Evolutionary conservation across 148 eudicot species (phyloP).

Genomic region (Heliosperma pusillum): DNA sequence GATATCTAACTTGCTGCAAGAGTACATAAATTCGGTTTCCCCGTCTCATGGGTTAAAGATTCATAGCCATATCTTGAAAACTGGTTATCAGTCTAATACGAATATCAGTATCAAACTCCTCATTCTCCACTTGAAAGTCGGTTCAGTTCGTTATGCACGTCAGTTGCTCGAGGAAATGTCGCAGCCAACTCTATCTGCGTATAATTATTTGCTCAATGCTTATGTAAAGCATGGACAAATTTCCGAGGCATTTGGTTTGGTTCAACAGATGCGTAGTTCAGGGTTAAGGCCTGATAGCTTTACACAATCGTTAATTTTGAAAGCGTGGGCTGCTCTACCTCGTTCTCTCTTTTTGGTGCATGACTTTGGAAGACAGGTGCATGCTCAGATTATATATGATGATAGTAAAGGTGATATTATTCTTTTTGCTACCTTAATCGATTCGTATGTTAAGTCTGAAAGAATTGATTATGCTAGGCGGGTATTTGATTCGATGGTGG

Average conservation of each 20-base stretch:
- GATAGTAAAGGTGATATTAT: constrained; percentile 47
- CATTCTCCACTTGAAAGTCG: constrained; percentile 50
- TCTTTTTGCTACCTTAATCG: constrained; percentile 60
- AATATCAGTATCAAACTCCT: constrained; percentile 72
- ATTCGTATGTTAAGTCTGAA: constrained; percentile 72
- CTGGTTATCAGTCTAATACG: constrained; percentile 52
- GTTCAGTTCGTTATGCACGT: constrained; percentile 53
- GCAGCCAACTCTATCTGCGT: constrained; percentile 66
- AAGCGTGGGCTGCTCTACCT: constrained; percentile 46
- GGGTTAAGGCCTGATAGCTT: constrained; percentile 64
- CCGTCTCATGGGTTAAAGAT: constrained; percentile 76
- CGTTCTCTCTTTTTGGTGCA: constrained; percentile 13
- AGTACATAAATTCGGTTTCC: constrained; percentile 60
- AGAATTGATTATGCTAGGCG: constrained; percentile 61
- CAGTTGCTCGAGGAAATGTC: constrained; percentile 70
- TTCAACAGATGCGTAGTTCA: constrained; percentile 36
- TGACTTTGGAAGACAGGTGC: constrained; percentile 62
- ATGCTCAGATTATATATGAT: constrained; percentile 55
- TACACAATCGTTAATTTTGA: constrained; percentile 71
- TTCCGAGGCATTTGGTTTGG: constrained; percentile 45
- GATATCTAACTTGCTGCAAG: constrained; percentile 50
- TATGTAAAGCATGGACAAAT: constrained; percentile 44
- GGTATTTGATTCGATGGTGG: constrained; percentile 62
- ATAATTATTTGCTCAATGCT: constrained; percentile 74
- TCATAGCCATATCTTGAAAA: constrained; percentile 70